Percentiles rank a stretch among this genome's conserved stretches.
phyloP scores from a whole-genome alignment of 1,284 basidiomycete genomes.

The Papiliotrema nemorosa region DNA sequence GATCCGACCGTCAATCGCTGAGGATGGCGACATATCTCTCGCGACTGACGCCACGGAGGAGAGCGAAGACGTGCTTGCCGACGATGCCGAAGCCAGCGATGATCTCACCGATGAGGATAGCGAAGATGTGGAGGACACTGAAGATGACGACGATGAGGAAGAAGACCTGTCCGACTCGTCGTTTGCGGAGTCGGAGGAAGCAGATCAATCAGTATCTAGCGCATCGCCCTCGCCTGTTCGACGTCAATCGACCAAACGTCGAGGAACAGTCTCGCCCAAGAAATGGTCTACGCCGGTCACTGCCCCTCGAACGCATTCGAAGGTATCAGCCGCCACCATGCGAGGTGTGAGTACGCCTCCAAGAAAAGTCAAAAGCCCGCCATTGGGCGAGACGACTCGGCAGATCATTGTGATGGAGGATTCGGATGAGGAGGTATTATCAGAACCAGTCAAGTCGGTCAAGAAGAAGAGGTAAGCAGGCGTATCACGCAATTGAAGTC shows the following conservation, averaged over 20 bases:
- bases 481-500: not conserved
- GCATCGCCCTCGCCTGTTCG: conserved; percentile 19
- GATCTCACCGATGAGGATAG: conserved; percentile 13
- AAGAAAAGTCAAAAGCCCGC: conserved; percentile 7
- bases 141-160: conserved; percentile 16
- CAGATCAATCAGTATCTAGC: conserved; percentile 10
- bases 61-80: conserved; percentile 10
- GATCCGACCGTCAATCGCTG: not conserved
- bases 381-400: conserved; percentile 25
- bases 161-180: conserved; percentile 28
- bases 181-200: conserved; percentile 14
- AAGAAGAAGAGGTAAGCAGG: conserved; percentile 54
- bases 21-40: conserved; percentile 8
- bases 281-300: conserved; percentile 1
- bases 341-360: not conserved
- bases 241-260: conserved; percentile 19
- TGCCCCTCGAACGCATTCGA: too few relatives aligned
- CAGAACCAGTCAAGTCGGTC: conserved; percentile 45
- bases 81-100: conserved; percentile 3
- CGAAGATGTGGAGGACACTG: conserved; percentile 16
- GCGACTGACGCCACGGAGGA: conserved; percentile 1
- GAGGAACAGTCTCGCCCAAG: conserved; percentile 8
- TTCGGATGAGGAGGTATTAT: conserved; percentile 26
- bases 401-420: conserved; percentile 9
- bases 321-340: too few relatives aligned